Percentiles rank a stretch among this genome's conserved stretches.
These are phyloP conservation scores for Fusarium veterinarium DNA, from an alignment of 2,329 filamentous ascomycete species.

Conservation along the genomic window DNA sequence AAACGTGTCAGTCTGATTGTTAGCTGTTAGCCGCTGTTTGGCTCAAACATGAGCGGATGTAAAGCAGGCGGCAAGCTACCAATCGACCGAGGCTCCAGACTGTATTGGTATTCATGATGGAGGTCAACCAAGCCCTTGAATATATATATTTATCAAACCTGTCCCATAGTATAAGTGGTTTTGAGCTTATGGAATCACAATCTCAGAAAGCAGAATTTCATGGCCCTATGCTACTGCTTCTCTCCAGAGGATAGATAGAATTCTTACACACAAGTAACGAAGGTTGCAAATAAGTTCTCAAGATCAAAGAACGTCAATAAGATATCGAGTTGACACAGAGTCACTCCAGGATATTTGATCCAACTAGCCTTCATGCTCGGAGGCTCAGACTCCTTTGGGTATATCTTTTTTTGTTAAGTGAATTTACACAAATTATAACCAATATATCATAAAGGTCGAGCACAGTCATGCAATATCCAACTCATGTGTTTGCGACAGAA, in stretches of 20 bases:
- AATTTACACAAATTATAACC: background rate
- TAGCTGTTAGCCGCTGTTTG: constrained; percentile 9
- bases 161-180: background rate
- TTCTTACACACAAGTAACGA: background rate
- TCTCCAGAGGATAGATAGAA: fast-evolving
- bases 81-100: fast-evolving
- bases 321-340: no score
- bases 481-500: background rate
- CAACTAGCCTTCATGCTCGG: no score
- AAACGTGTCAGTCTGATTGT: fast-evolving
- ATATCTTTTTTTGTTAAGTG: no score
- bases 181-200: background rate
- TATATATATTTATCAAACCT: background rate
- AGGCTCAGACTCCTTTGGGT: no score
- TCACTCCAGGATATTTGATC: no score
- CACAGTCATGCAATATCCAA: no score
- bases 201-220: fast-evolving
- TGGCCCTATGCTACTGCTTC: fast-evolving
- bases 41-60: background rate
- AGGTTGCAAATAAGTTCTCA: background rate
- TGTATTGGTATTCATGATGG: background rate
- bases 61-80: no score
- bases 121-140: background rate
- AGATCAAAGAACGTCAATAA: no score
- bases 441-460: background rate